Base-by-base conservation (phyloP, 225 moss, liverwort and hornwort species). In the Asterella californica region DNA sequence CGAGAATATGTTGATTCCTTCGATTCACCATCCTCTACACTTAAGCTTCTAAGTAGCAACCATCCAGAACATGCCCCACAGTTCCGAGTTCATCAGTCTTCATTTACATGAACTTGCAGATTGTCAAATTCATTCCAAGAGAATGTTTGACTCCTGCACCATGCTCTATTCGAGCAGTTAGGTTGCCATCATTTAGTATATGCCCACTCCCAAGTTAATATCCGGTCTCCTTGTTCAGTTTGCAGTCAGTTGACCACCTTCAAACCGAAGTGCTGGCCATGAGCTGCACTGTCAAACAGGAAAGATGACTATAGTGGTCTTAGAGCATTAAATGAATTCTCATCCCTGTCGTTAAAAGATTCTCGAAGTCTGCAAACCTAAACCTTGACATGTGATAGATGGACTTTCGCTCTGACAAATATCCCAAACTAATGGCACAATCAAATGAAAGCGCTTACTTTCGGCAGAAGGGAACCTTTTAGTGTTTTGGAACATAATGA, bases 401-500 rank as follows among this genome's bases (percentile, higher is more conserved):
- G 15, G 65, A 65, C 65, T 65, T 33, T 22, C 22, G 36, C 15
- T 67, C 67, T 70, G 69, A 70, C 69, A 70, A 21, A 22, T 12
- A 38, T 37, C 65, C 65, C 11, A 38, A 70, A 19, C 22, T 70
- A 11, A 45, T 70, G 69, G 69, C 67, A 70, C 69, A 2, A 70
- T 45, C 69, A 45, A 19, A 70, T 70, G 69, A 10, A 70, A 70
- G 69, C 17, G 15, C 9, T 37, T 37, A 45, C 69, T 70, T 70
- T 70, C 38, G 38, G 10, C 69, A 70, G 69, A 21, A 70, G 69
- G 15, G 69, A 70, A 45, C 69, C 69, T 70, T 70, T 70, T 37
- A 19, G 6, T 70, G 42, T 70, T 70, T 70, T 70, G 69, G 24
- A 38, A 70, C 69, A 70, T 70, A 70, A 21, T 38, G 30, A 65